Base-by-base conservation (phyloP, 208 protist genomes). In the Leishmania martiniquensis region DNA sequence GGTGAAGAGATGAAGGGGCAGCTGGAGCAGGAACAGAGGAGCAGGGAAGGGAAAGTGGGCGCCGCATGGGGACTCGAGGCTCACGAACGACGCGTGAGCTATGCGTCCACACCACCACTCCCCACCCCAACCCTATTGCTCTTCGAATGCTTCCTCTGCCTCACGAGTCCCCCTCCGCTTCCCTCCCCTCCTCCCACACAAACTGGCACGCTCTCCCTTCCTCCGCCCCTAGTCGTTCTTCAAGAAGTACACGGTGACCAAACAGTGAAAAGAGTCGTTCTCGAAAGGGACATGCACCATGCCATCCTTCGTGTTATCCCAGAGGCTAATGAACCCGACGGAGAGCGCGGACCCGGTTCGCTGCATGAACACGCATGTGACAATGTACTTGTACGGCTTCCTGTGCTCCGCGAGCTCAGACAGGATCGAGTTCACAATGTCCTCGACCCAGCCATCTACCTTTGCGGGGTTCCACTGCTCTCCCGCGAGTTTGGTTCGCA, bases 361-460 rank as follows among this genome's bases (percentile, higher is more conserved):
- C 86, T 99, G 96, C 91, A 97, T 98, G 13, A 99, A 86, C 15
- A 95, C 84, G 73, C 89, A 95, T 54, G 90, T 95, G 32, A 98
- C 94, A 34, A 98, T 78, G 67, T 94, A 98, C 80, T 99, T 99
- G 88, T 97, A 99, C 10, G 96, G 96, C 75, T 97, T 98, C 74
- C 97, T 96, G 75, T 97, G 73, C 57, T 98, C 95, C 12, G 93
- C 87, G 44, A 98, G 87, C 47, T 94, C 86, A 74, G 94, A 96
- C 49, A 98, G 72, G 4, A 91, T 81, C 22, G 78, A 74, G 15
- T 86, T 85, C 37, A 96, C 87, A 69, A 98, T 93, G 68, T 97
- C 92, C 65, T 95, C 91, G 0, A 92, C 83, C 93, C 93, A 97
- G 12, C 59, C 83, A 54, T 97, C 91, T 42, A 97, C 95, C 82